A percentile compares a stretch with the other conserved stretches of the same genome.
These are phyloP conservation scores for Actinomortierella ambigua DNA, from an alignment of 371 early-diverging fungal genomes.

Conservation along the genomic window DNA sequence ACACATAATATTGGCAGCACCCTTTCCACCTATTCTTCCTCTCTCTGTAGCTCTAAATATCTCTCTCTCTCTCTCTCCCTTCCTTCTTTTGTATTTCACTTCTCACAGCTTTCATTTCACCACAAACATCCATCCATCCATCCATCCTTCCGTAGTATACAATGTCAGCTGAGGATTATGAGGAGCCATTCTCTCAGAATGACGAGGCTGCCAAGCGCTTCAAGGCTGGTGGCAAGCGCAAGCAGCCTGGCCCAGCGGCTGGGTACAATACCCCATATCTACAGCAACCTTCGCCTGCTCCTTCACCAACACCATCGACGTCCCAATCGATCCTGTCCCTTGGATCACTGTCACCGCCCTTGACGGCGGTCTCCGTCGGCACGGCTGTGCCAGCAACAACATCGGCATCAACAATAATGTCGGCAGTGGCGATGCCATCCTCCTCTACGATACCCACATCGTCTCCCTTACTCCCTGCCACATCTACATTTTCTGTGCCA, in stretches of 20 bases:
- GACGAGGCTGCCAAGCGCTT: slow-evolving; percentile 30
- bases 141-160: not conserved
- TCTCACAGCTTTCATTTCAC: not conserved
- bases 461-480: not conserved
- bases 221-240: slow-evolving; percentile 25
- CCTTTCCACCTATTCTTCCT: too few species aligned
- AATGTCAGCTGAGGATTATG: slow-evolving; percentile 21
- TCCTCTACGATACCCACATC: not conserved
- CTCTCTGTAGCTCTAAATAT: too few species aligned
- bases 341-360: slow-evolving; percentile 2
- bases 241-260: slow-evolving; percentile 16
- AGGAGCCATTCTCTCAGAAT: slow-evolving; percentile 31
- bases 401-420: too few species aligned
- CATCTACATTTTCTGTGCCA: not conserved
- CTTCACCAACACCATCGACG: not conserved
- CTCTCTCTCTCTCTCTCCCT: not conserved
- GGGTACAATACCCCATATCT: not conserved
- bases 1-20: too few species aligned
- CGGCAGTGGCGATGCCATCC: too few species aligned
- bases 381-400: too few species aligned
- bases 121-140: not conserved
- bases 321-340: not conserved
- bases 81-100: not conserved
- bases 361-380: not conserved
- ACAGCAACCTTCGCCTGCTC: slow-evolving; percentile 1